Conservation (phyloP, 306 rosid genomes). For the Corylus heterophylla region DNA sequence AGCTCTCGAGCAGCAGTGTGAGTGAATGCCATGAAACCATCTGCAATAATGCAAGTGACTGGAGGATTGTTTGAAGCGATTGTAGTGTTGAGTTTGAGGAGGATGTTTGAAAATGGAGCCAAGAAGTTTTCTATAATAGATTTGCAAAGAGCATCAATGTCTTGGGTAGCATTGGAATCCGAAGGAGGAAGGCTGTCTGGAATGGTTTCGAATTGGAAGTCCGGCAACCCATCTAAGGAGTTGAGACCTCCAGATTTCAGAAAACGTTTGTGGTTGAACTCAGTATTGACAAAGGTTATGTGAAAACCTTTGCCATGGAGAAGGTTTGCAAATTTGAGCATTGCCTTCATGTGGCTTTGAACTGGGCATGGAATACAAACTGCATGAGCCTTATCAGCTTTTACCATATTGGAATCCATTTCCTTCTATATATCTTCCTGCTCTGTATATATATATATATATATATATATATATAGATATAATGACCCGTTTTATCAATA, state of each 20-base stretch:
- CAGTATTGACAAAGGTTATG: constrained; percentile 22
- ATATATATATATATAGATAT: too few relatives aligned
- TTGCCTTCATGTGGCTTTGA: constrained; percentile 16
- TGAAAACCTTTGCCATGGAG: constrained; percentile 11
- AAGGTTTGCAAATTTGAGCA: constrained; percentile 22
- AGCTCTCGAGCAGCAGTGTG: not conserved
- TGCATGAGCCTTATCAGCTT: not conserved
- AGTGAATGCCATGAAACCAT: constrained; percentile 11
- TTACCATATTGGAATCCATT: not conserved
- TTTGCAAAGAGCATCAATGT: not conserved
- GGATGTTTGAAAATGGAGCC: constrained; percentile 11
- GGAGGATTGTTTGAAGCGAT: not conserved
- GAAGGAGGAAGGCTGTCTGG: constrained; percentile 18
- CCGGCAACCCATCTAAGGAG: not conserved
- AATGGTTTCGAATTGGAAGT: constrained; percentile 20
- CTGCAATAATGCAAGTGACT: not conserved
- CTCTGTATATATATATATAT: too few relatives aligned
- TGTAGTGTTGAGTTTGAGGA: constrained; percentile 1
- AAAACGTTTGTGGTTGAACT: constrained; percentile 15
- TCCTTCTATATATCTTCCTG: not conserved
- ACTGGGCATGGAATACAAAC: constrained; percentile 6
- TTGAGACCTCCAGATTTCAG: constrained; percentile 8
- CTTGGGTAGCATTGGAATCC: not conserved
- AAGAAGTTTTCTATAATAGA: not conserved
- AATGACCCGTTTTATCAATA: too few relatives aligned